A percentile compares a stretch with the other conserved stretches of the same genome.
Conservation (phyloP, 2,329 filamentous ascomycete species). For the Polychaeton citri region DNA sequence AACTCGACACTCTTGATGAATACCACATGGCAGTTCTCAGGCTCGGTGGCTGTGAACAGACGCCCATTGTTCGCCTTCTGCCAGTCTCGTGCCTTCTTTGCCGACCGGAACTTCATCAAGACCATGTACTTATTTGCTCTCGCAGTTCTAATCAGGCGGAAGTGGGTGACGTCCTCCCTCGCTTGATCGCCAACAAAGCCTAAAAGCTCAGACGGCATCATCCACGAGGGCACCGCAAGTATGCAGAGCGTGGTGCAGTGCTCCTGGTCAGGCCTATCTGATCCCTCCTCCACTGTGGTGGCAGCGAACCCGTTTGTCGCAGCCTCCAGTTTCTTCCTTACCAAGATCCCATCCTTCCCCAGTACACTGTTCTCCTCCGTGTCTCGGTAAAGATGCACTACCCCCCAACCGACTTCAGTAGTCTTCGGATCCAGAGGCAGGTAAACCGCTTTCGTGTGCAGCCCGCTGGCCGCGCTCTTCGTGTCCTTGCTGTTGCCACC, state of each 20-base stretch:
- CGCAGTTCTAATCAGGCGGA: conserved; percentile 83
- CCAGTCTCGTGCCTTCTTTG: conserved; percentile 63
- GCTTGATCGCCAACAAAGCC: conserved; percentile 86
- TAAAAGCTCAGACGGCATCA: conserved; percentile 79
- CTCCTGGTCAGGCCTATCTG: conserved; percentile 31
- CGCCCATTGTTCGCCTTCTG: conserved; percentile 82
- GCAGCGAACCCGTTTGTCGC: conserved; percentile 1
- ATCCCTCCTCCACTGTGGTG: conserved; percentile 6
- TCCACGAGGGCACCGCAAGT: conserved; percentile 84
- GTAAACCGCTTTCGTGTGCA: conserved; percentile 72
- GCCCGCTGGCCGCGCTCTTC: conserved; percentile 45
- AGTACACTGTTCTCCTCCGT: conserved; percentile 48
- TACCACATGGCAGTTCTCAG: conserved; percentile 87
- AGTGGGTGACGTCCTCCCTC: conserved; percentile 77
- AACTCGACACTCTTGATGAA: conserved; percentile 90
- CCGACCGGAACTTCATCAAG: conserved; percentile 79
- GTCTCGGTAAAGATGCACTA: conserved; percentile 89
- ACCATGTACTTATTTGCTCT: conserved; percentile 88
- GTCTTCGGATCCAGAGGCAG: conserved; percentile 55
- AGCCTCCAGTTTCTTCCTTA: conserved; percentile 17
- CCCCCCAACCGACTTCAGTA: conserved; percentile 76
- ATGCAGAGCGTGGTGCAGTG: conserved; percentile 85
- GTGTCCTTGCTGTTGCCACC: conserved; percentile 4
- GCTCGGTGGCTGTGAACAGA: conserved; percentile 62
- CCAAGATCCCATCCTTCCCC: background rate